A percentile compares a stretch with the other conserved stretches of the same genome.
Evolutionary conservation across 2,329 filamentous ascomycete species (phyloP).

Genomic region (Colletotrichum endophyticum): DNA sequence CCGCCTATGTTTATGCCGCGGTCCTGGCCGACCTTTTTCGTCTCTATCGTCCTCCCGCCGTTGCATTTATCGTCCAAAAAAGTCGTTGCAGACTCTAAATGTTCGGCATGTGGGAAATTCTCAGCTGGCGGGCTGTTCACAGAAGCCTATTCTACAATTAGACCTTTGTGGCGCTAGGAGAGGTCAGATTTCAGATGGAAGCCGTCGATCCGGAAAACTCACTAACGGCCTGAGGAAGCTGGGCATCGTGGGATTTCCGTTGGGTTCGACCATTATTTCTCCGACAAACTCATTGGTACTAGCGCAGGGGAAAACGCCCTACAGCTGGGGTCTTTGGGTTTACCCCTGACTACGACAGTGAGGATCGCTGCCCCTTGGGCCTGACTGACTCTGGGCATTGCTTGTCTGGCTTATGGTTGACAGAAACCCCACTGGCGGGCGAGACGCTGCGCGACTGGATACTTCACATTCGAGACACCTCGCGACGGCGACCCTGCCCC

Average conservation of each 20-base stretch:
- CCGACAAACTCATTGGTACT: background rate
- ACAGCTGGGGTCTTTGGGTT: too few species aligned
- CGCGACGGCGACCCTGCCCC: background rate
- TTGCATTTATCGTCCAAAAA: background rate
- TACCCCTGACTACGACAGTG: background rate
- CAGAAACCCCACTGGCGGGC: background rate
- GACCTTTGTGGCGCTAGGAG: background rate
- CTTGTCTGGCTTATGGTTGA: background rate
- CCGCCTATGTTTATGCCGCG: background rate
- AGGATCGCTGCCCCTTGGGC: background rate
- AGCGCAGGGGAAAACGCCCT: background rate
- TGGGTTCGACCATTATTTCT: background rate
- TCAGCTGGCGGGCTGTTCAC: background rate
- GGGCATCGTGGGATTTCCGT: background rate
- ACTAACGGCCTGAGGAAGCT: background rate
- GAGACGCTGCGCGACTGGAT: background rate
- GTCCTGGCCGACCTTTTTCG: background rate
- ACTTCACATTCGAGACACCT: slow-evolving; percentile 5
- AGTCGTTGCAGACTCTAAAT: background rate
- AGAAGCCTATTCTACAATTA: background rate
- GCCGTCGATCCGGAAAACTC: background rate
- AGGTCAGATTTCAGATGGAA: background rate
- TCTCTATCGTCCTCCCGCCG: background rate
- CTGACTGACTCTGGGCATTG: background rate
- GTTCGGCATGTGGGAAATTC: background rate